Evolutionary conservation across 495 filamentous ascomycete genomes (phyloP), one percentile per base, ranked within the genome.

Genomic region (Penicillium ochrochloron): DNA sequence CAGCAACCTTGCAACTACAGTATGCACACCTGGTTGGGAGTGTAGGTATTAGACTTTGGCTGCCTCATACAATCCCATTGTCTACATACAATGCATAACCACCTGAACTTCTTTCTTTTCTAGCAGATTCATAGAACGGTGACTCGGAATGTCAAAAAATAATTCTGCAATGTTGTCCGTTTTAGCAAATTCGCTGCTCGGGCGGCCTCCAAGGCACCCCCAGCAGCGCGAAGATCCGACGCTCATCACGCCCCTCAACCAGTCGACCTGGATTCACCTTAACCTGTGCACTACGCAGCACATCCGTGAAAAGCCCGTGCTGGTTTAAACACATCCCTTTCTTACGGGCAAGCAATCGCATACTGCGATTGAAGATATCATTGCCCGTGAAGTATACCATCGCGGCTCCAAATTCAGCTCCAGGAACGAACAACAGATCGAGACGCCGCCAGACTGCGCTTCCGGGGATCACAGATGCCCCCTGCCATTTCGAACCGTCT

Each of bases 351-450:
- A 97, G 78, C 12, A 97, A 75, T 66, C 95, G 76, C 76, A 97
- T 85, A 60, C 91, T 95, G 33, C 94, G 83, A 69, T 99, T 99
- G 79, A 99, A 99, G 55, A 97, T 93, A 70, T 97, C 94, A 68
- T 97, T 96, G 2, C 95, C 95, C 0, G 95, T 97, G 67, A 97
- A 99, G 70, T 99, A 99, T 57, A 99, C 85, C 70, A 97, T 72
- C 2, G 95, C 94, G 1, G 95, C 95, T 3, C 95, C 95, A 44
- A 94, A 80, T 76, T 97, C 88, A 0, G 84, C 81, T 64, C 88
- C 86, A 0, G 93, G 93, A 14, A 97, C 95, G 17, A 97, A 83
- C 0, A 99, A 81, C 33, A 97, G 85, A 72, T 99, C 95, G 62
- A 97, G 90, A 2, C 93, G 85, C 25, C 93, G 84, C 93, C 92